These are phyloP conservation scores for Bryoerythrophyllum caledonicum DNA, from an alignment of 225 moss, liverwort and hornwort genomes.

Conservation along the genomic window DNA sequence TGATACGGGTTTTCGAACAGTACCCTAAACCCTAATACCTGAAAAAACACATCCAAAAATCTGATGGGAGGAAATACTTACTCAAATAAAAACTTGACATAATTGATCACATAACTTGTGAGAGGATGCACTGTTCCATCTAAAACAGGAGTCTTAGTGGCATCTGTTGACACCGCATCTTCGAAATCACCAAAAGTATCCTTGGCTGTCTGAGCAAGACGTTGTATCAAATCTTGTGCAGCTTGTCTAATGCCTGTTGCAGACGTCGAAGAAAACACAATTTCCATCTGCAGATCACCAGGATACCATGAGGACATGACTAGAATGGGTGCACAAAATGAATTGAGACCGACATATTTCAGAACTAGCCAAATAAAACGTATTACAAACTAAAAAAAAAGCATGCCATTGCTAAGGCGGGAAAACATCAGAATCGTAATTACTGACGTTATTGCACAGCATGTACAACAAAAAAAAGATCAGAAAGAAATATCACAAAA, in stretches of 20 bases:
- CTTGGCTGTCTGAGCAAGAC: slow-evolving; percentile 60
- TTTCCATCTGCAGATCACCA: slow-evolving; percentile 52
- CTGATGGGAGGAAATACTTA: slow-evolving; percentile 35
- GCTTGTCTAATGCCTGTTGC: slow-evolving; percentile 63
- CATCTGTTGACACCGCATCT: slow-evolving; percentile 78
- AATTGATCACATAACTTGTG: slow-evolving; percentile 91
- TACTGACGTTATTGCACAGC: neutral
- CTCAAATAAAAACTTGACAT: slow-evolving; percentile 85
- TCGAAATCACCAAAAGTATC: slow-evolving; percentile 83
- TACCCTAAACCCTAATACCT: neutral
- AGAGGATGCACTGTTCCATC: slow-evolving; percentile 92
- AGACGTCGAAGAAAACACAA: slow-evolving; percentile 66
- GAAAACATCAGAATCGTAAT: neutral
- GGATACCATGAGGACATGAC: slow-evolving; percentile 11
- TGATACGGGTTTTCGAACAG: neutral
- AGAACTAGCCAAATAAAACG: slow-evolving; percentile 10
- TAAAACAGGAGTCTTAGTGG: slow-evolving; percentile 74
- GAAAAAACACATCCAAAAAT: neutral
- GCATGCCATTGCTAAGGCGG: neutral
- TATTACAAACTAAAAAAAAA: neutral
- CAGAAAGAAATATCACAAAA: neutral
- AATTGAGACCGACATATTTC: neutral
- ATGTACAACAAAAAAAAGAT: neutral
- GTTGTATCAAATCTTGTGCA: slow-evolving; percentile 55
- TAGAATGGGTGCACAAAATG: neutral